These are phyloP conservation scores for Colletotrichum incanum DNA, from an alignment of 2,329 filamentous ascomycete genomes.

Conservation along the genomic window DNA sequence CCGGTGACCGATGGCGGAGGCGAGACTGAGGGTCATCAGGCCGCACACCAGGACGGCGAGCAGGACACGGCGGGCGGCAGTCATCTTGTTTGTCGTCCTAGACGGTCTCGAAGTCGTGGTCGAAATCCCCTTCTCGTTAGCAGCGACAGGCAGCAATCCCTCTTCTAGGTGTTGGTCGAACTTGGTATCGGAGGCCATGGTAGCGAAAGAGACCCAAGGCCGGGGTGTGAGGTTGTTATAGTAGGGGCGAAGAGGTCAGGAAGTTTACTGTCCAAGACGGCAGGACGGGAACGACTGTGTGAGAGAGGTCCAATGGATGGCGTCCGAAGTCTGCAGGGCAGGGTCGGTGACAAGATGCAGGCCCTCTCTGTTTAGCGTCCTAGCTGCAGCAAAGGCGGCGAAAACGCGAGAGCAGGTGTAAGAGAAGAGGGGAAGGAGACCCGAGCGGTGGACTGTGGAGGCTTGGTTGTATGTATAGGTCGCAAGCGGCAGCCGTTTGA, in stretches of 20 bases:
- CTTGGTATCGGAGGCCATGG: slow-evolving; percentile 43
- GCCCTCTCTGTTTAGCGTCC: slow-evolving; percentile 34
- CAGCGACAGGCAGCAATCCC: slow-evolving; percentile 43
- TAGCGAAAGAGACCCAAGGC: slow-evolving; percentile 20
- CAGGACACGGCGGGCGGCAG: slow-evolving; percentile 43
- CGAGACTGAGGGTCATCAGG: slow-evolving; percentile 46
- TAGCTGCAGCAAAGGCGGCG: slow-evolving; percentile 37
- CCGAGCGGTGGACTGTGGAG: slow-evolving; percentile 28
- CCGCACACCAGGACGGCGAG: slow-evolving; percentile 45
- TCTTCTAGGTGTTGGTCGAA: slow-evolving; percentile 44
- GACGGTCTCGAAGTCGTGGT: slow-evolving; percentile 17
- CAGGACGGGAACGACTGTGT: slow-evolving; percentile 31
- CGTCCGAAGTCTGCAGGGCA: slow-evolving; percentile 29
- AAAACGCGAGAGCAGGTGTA: slow-evolving; percentile 31
- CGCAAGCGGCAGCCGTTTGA: slow-evolving; percentile 30
- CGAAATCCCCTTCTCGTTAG: slow-evolving; percentile 43
- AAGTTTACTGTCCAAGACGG: slow-evolving; percentile 40
- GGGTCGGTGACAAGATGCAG: slow-evolving; percentile 33
- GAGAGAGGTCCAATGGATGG: slow-evolving; percentile 28
- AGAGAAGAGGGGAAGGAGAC: slow-evolving; percentile 23
- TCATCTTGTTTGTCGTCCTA: slow-evolving; percentile 43
- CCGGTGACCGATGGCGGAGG: slow-evolving; percentile 42
- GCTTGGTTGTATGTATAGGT: slow-evolving; percentile 37
- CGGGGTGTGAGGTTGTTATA: slow-evolving; percentile 48
- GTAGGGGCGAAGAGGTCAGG: slow-evolving; percentile 47